These are phyloP conservation scores for Cutaneotrichosporon arboriforme DNA, from an alignment of 1,284 basidiomycete species.

Conservation along the genomic window DNA sequence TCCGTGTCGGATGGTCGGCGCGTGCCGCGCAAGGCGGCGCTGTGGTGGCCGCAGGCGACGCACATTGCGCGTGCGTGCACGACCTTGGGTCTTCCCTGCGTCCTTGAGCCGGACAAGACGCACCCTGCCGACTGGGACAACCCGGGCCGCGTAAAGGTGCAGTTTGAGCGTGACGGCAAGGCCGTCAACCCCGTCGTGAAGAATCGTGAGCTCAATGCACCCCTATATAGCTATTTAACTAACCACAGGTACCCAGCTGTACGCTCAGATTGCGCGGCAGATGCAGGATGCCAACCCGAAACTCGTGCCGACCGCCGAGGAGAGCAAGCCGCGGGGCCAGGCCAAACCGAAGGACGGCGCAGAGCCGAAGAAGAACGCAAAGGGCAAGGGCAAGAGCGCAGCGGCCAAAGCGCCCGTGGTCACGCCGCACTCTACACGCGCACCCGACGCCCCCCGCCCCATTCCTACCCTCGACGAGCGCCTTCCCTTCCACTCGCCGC, in stretches of 20 bases:
- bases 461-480: constrained; percentile 43
- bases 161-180: constrained; percentile 75
- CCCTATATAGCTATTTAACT: not conserved
- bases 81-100: constrained; percentile 66
- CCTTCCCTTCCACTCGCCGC: constrained; percentile 43
- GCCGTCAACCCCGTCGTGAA: constrained; percentile 66
- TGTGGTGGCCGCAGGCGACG: constrained; percentile 93
- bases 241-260: constrained; percentile 69
- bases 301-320: constrained; percentile 47
- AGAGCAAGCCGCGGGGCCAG: constrained; percentile 10
- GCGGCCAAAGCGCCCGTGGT: not conserved
- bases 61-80: constrained; percentile 81
- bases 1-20: constrained; percentile 78
- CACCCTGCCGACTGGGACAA: constrained; percentile 98
- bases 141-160: constrained; percentile 83
- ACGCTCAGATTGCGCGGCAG: constrained; percentile 67
- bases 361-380: constrained; percentile 7
- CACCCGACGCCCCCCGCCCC: constrained; percentile 37
- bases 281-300: constrained; percentile 70
- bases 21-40: constrained; percentile 66
- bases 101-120: constrained; percentile 75
- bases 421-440: constrained; percentile 23
- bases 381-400: constrained; percentile 9
- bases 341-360: constrained; percentile 10
- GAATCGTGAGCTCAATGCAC: constrained; percentile 60